These are phyloP conservation scores for Gliomastix tumulicola DNA, from an alignment of 2,329 filamentous ascomycete genomes.

Conservation along the genomic window DNA sequence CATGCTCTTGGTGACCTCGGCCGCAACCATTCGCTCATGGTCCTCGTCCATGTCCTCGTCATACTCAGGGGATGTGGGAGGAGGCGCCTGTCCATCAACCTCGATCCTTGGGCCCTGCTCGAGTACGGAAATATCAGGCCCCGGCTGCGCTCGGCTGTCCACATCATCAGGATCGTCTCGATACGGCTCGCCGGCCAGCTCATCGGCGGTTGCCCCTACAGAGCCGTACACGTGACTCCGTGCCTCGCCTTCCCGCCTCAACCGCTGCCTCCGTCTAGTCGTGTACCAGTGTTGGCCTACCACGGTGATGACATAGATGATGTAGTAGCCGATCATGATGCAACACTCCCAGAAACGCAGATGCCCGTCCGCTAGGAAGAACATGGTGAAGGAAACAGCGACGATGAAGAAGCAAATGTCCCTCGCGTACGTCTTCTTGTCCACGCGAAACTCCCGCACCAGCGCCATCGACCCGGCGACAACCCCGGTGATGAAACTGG, in stretches of 20 bases:
- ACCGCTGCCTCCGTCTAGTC: constrained; percentile 50
- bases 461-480: constrained; percentile 96
- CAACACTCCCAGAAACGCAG: constrained; percentile 85
- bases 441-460: constrained; percentile 90
- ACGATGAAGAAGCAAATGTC: constrained; percentile 90
- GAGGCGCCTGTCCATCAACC: constrained; percentile 23
- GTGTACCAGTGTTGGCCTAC: constrained; percentile 89
- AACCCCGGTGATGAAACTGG: constrained; percentile 92
- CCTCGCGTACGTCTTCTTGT: constrained; percentile 80
- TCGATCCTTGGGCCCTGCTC: constrained; percentile 41
- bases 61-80: constrained; percentile 18
- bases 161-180: constrained; percentile 46
- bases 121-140: constrained; percentile 31
- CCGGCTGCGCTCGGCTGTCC: constrained; percentile 9
- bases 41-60: constrained; percentile 42
- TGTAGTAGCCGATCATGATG: constrained; percentile 84
- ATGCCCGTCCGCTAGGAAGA: constrained; percentile 77
- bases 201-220: constrained; percentile 41
- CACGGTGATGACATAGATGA: constrained; percentile 83
- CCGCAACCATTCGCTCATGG: constrained; percentile 60
- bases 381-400: constrained; percentile 79
- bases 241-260: constrained; percentile 62
- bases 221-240: constrained; percentile 65
- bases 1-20: constrained; percentile 91
- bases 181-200: constrained; percentile 51